Conservation (phyloP, 805 yeast genomes). For the Saccharomycopsis amapae region DNA sequence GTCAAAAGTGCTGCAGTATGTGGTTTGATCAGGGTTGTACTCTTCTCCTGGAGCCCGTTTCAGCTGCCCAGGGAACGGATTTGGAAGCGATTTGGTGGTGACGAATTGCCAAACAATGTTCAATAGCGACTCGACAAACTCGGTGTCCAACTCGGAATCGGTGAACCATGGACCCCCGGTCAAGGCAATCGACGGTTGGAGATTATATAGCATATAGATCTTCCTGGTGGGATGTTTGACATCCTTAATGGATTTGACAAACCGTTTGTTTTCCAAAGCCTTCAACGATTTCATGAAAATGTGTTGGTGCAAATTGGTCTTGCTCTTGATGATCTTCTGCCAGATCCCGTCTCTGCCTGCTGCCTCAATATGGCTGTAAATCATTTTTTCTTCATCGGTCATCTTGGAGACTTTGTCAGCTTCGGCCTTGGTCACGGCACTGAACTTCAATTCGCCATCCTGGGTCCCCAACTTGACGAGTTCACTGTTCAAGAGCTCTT, state of each 20-base stretch:
- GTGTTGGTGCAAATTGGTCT: conserved; percentile 85
- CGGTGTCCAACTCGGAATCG: conserved; percentile 89
- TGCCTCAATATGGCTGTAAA: conserved; percentile 86
- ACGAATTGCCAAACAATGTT: conserved; percentile 85
- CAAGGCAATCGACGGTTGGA: conserved; percentile 91
- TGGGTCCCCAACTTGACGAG: conserved; percentile 43
- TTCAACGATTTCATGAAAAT: conserved; percentile 82
- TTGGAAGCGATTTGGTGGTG: conserved; percentile 68
- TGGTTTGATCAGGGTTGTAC: conserved; percentile 28
- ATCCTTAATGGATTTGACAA: conserved; percentile 81
- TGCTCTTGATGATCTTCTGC: conserved; percentile 86
- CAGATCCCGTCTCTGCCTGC: conserved; percentile 94
- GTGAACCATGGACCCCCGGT: conserved; percentile 99
- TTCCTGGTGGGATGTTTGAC: conserved; percentile 93
- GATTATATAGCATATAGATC: conserved; percentile 87
- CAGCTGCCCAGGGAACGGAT: conserved; percentile 15
- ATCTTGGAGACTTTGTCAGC: conserved; percentile 72
- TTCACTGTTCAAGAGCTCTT: conserved; percentile 35
- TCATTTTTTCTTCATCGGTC: conserved; percentile 84
- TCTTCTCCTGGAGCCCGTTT: conserved; percentile 22
- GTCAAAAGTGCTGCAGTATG: conserved; percentile 50
- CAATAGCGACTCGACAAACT: conserved; percentile 77
- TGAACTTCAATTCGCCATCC: conserved; percentile 63
- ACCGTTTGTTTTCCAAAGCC: conserved; percentile 68
- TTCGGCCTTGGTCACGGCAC: conserved; percentile 64